phyloP scores from a whole-genome alignment of 768 basidiomycete species.

The Amanita inopinata region DNA sequence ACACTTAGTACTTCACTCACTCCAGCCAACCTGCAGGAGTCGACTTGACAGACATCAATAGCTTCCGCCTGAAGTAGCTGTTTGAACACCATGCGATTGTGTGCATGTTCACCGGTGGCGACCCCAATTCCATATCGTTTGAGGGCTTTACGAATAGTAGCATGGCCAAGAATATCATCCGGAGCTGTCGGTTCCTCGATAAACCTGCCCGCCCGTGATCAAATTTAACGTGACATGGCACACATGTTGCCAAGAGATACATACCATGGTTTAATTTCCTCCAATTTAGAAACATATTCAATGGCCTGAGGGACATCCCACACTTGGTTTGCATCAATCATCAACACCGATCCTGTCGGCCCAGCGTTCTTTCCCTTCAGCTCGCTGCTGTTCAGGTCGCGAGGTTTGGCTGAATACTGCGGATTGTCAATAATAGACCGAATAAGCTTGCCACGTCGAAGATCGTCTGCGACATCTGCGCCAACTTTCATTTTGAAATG shows the following conservation, averaged over 20 bases:
- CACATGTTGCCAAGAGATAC: constrained; percentile 8
- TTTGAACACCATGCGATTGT: constrained; percentile 94
- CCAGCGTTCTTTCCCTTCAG: constrained; percentile 88
- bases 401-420: constrained; percentile 47
- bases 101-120: constrained; percentile 91
- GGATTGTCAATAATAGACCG: constrained; percentile 95
- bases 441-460: constrained; percentile 82
- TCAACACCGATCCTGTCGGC: constrained; percentile 86
- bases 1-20: constrained; percentile 91
- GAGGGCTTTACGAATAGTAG: constrained; percentile 67
- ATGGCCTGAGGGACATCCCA: constrained; percentile 93
- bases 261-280: constrained; percentile 81
- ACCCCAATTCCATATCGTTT: constrained; percentile 79
- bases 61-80: constrained; percentile 85
- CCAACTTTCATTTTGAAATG: constrained; percentile 99
- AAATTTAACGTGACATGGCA: neutral
- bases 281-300: constrained; percentile 77
- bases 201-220: constrained; percentile 41
- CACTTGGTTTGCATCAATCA: constrained; percentile 97
- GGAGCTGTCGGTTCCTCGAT: constrained; percentile 93
- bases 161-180: constrained; percentile 83
- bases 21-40: constrained; percentile 88
- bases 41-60: constrained; percentile 93
- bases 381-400: constrained; percentile 51
- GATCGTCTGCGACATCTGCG: constrained; percentile 67